Conservation (phyloP, 495 filamentous ascomycete genomes). For the Oleoguttula mirabilis region DNA sequence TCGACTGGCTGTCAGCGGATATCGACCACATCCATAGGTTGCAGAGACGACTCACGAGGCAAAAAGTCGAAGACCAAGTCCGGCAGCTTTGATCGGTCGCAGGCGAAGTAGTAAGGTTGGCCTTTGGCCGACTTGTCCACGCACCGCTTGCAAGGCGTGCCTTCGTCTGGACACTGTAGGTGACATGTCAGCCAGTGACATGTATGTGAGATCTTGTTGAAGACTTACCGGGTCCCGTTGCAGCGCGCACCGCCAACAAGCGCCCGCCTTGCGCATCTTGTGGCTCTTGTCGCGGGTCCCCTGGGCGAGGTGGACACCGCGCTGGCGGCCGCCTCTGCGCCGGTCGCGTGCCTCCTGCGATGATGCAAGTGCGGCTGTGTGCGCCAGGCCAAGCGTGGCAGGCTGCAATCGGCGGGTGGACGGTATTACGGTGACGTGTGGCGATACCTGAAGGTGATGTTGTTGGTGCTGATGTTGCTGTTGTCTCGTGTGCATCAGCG, state of each 20-base stretch:
- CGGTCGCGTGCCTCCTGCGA: no score
- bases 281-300: constrained; percentile 4
- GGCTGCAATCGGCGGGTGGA: no score
- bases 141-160: constrained; percentile 25
- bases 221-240: constrained; percentile 28
- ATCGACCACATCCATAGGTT: no score
- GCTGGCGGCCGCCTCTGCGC: constrained; percentile 7
- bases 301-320: not conserved
- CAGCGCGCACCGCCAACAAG: constrained; percentile 30
- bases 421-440: no score
- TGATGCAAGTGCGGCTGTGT: no score
- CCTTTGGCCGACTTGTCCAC: constrained; percentile 19
- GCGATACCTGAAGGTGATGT: no score
- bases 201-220: no score
- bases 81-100: constrained; percentile 25
- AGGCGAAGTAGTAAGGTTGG: constrained; percentile 22
- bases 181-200: no score
- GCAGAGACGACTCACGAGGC: constrained; percentile 16
- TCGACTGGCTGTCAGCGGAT: not conserved
- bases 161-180: constrained; percentile 18
- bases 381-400: no score
- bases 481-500: no score
- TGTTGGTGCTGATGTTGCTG: no score
- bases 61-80: constrained; percentile 25
- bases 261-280: constrained; percentile 25